phyloP scores from a whole-genome alignment of 2,329 filamentous ascomycete genomes.

The Akanthomyces uredinophilus region DNA sequence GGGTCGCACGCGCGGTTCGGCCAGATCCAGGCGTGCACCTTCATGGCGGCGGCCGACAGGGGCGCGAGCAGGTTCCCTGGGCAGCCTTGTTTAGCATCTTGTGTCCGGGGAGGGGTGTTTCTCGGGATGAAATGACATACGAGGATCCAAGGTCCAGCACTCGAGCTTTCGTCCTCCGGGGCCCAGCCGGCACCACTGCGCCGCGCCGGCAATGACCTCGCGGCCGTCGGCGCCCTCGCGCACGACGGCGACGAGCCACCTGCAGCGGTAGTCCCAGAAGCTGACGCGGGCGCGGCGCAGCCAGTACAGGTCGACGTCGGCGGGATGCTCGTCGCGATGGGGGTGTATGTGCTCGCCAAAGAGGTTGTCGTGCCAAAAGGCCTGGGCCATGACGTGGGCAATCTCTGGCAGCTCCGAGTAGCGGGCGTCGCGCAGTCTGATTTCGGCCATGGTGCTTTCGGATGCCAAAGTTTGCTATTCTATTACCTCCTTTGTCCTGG shows the following conservation, averaged over 20 bases:
- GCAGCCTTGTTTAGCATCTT: too few relatives aligned
- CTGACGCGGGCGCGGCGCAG: conserved; percentile 23
- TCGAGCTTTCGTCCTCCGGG: conserved; percentile 18
- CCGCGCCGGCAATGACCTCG: conserved; percentile 21
- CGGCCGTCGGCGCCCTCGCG: conserved; percentile 13
- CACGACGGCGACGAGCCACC: conserved; percentile 26
- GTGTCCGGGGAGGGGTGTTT: too few relatives aligned
- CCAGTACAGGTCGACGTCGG: conserved; percentile 28
- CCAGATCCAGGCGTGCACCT: conserved; percentile 15
- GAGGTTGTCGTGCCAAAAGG: conserved; percentile 31
- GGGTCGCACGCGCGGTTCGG: conserved; percentile 23
- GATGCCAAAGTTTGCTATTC: too few relatives aligned
- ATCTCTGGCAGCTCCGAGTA: conserved; percentile 25
- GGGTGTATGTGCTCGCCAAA: conserved; percentile 32
- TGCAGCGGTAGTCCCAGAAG: conserved; percentile 25
- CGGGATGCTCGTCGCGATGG: conserved; percentile 26
- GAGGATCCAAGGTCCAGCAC: conserved; percentile 18
- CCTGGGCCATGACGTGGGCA: conserved; percentile 25
- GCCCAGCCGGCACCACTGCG: conserved; percentile 22
- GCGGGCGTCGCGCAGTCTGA: conserved; percentile 17
- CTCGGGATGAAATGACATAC: too few relatives aligned
- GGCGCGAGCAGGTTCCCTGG: conserved; percentile 20
- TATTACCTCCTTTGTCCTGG: background rate
- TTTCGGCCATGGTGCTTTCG: background rate
- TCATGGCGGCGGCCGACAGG: conserved; percentile 14